Percentiles rank a stretch among this genome's conserved stretches.
Evolutionary conservation across 2,329 filamentous ascomycete genomes (phyloP).

Genomic region (Diatrype stigma): DNA sequence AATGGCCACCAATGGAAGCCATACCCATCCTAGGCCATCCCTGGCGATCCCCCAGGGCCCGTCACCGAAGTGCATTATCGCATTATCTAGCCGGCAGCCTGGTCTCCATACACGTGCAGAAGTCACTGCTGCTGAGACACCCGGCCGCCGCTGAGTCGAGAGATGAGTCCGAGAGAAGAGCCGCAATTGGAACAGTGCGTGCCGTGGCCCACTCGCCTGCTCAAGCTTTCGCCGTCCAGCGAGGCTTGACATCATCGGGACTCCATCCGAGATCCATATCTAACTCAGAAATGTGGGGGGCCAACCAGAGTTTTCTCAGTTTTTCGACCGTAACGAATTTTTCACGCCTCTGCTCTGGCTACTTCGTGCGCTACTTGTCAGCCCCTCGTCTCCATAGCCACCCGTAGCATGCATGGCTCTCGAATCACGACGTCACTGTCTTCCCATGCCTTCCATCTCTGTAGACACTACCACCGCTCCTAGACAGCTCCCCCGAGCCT

Average conservation of each 20-base stretch:
- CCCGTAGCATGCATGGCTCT: too few species aligned
- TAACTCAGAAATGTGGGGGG: background rate
- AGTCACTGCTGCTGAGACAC: background rate
- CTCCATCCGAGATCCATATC: background rate
- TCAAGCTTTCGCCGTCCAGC: background rate
- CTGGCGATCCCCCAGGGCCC: background rate
- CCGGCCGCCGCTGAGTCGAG: background rate
- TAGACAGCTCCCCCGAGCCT: too few species aligned
- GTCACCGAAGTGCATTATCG: background rate
- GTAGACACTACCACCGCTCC: too few species aligned
- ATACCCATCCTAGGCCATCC: too few species aligned
- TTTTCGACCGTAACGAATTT: background rate
- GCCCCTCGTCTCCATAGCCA: too few species aligned
- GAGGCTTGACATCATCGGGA: background rate
- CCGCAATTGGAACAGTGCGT: background rate
- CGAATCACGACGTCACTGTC: too few species aligned
- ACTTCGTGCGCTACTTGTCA: too few species aligned
- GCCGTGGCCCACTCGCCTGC: background rate
- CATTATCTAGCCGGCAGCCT: background rate
- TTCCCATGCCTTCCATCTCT: too few species aligned
- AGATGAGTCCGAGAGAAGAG: background rate
- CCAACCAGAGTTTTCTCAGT: background rate
- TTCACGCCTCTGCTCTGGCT: too few species aligned
- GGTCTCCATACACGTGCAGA: background rate
- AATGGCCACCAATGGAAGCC: background rate